Base-by-base conservation (phyloP, 2,329 filamentous ascomycete species). In the Penicillium sp. region DNA sequence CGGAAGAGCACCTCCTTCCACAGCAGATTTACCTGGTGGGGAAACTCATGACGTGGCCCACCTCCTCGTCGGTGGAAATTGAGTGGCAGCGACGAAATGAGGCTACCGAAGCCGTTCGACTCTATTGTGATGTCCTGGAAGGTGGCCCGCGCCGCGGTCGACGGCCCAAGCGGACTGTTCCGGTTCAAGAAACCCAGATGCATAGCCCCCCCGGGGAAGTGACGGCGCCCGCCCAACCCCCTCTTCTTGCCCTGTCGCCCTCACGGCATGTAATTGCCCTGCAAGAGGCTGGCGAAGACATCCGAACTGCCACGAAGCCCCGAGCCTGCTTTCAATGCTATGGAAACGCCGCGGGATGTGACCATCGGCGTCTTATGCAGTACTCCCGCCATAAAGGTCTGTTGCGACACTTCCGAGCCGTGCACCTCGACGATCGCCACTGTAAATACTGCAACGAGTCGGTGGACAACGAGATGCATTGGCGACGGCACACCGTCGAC, bases 21-120 rank as follows among this genome's bases (percentile, higher is more conserved):
- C 4, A 36, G 21, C 17, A 36, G 17, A 30, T 36, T 7, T 13
- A 20, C 14, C 25, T 36, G 4, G 7, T 36, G 11, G 17, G 20
- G 14, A 36, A 29, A 15, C 18, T 36, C 7, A 19, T 28, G 5
- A 36, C 16, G 7, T 36, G 8, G 34, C 34, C 26, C 6, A 36
- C 26, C 6, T 25, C 35, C 5, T 4, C 4, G 5, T 38, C 28
- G 4, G 14, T 38, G n/a, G 28, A 38, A 14, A 14, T 4, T 4
- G 35, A 38, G 20, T 38, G 13, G 28, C 5, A 7, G n/a, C 18
- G 28, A 8, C 18, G 28, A 2, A 32, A 38, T 30, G 13, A 15
- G 7, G 28, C 27, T 31, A 23, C 21, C 11, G 21, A 7, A 11
- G 21, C 21, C 11, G 21, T 23, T 23, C 7, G 7, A 11, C 21